Evolutionary conservation across 768 basidiomycete species (phyloP).

Genomic region (Tricholoma terreum): DNA sequence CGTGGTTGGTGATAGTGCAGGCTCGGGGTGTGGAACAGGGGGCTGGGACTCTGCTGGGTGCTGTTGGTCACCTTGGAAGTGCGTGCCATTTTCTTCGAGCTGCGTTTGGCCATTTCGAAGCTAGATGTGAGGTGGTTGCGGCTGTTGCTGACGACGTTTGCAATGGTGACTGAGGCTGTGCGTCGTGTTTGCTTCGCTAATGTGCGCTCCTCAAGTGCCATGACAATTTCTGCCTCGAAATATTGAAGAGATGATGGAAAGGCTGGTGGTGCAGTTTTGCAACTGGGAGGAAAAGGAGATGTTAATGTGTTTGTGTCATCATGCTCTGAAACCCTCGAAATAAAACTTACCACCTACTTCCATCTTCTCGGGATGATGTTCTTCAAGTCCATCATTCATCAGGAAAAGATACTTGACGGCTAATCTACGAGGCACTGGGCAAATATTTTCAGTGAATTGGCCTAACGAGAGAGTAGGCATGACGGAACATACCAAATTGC

Average conservation of each 20-base stretch:
- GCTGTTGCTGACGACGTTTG: no score
- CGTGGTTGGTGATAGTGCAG: no score
- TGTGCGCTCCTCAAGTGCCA: not conserved
- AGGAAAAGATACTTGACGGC: conserved; percentile 92
- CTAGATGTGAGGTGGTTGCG: no score
- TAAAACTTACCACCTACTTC: conserved; percentile 5
- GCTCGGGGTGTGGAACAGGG: no score
- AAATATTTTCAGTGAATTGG: not conserved
- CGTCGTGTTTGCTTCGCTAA: not conserved
- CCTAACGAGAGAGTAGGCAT: not conserved
- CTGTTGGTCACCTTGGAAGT: no score
- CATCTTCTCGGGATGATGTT: conserved; percentile 48
- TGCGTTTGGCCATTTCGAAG: no score
- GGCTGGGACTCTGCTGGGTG: no score
- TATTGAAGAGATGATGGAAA: not conserved
- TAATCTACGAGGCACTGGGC: conserved; percentile 39
- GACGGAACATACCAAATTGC: conserved; percentile 33
- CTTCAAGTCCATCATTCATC: conserved; percentile 57
- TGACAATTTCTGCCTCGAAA: not conserved
- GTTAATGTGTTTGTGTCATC: not conserved
- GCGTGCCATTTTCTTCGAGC: no score
- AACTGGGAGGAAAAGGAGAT: not conserved
- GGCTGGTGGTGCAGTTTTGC: not conserved
- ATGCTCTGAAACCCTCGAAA: not conserved
- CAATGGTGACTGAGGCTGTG: no score